A percentile compares a stretch with the other conserved stretches of the same genome.
Conservation (phyloP, 805 yeast genomes). For the Groenewaldozyma tartarivorans region DNA sequence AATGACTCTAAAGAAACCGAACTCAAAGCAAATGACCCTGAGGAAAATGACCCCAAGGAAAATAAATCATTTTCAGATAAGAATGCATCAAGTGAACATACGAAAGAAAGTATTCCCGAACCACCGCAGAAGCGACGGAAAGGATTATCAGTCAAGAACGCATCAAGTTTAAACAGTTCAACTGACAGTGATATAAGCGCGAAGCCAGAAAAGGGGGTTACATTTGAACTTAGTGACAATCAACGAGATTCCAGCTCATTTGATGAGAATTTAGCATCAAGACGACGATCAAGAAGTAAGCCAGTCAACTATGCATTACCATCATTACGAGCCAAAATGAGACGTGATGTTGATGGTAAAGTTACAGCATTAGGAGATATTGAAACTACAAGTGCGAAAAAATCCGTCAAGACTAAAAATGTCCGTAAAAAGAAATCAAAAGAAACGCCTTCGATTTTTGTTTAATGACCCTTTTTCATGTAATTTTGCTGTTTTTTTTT, state of each 20-base stretch:
- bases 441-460: too few species aligned
- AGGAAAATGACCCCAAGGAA: conserved; percentile 1
- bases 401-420: too few species aligned
- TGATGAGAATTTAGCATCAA: conserved; percentile 12
- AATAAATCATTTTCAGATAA: background rate
- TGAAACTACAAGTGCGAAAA: background rate
- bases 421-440: too few species aligned
- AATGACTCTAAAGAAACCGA: too few species aligned
- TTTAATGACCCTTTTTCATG: too few species aligned
- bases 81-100: too few species aligned
- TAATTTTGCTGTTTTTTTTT: conserved; percentile 1
- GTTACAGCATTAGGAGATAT: background rate
- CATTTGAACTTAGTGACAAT: too few species aligned
- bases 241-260: too few species aligned
- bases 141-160: conserved; percentile 1
- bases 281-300: conserved; percentile 41
- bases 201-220: too few species aligned
- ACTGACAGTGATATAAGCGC: too few species aligned
- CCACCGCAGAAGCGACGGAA: conserved; percentile 2
- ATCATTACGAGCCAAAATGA: conserved; percentile 56
- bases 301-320: conserved; percentile 60
- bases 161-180: too few species aligned
- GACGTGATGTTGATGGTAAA: conserved; percentile 44
- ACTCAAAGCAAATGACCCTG: too few species aligned
- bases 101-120: conserved; percentile 1